Evolutionary conservation across 768 basidiomycete species (phyloP).

Genomic region (Pleurotus cornucopiae): DNA sequence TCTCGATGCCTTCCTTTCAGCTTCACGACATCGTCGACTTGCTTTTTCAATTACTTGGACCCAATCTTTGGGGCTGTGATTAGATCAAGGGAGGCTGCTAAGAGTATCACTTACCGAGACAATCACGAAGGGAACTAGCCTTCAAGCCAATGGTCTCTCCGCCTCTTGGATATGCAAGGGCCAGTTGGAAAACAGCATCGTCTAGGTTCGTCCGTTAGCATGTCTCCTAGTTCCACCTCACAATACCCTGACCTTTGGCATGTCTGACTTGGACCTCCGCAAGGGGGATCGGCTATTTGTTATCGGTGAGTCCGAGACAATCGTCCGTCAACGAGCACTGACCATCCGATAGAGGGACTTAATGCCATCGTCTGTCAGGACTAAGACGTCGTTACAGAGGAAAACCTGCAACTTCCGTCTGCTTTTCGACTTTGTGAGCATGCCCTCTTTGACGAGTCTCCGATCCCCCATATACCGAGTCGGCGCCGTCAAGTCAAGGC

Average conservation of each 20-base stretch:
- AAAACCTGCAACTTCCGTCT: constrained; percentile 72
- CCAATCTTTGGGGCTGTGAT: constrained; percentile 23
- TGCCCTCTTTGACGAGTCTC: constrained; percentile 74
- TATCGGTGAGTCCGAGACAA: background rate
- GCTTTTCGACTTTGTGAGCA: constrained; percentile 78
- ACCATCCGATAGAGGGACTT: constrained; percentile 83
- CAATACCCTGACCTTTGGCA: background rate
- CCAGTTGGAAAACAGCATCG: constrained; percentile 62
- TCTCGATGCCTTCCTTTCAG: constrained; percentile 32
- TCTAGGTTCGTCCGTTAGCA: constrained; percentile 35
- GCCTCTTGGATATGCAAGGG: constrained; percentile 66
- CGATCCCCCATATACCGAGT: constrained; percentile 84
- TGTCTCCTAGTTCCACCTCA: background rate
- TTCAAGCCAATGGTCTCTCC: constrained; percentile 65
- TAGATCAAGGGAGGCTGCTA: background rate
- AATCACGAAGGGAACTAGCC: constrained; percentile 54
- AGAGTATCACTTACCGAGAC: constrained; percentile 33
- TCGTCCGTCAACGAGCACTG: constrained; percentile 18
- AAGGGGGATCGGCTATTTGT: constrained; percentile 66
- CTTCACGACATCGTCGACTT: constrained; percentile 37
- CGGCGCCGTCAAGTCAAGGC: constrained; percentile 86
- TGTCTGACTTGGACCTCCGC: constrained; percentile 60
- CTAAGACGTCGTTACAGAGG: constrained; percentile 86
- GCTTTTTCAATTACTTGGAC: constrained; percentile 35
- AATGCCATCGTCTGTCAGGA: constrained; percentile 72